These are phyloP conservation scores for Penicillium samsonianum DNA, from an alignment of 495 filamentous ascomycete genomes.

Conservation along the genomic window DNA sequence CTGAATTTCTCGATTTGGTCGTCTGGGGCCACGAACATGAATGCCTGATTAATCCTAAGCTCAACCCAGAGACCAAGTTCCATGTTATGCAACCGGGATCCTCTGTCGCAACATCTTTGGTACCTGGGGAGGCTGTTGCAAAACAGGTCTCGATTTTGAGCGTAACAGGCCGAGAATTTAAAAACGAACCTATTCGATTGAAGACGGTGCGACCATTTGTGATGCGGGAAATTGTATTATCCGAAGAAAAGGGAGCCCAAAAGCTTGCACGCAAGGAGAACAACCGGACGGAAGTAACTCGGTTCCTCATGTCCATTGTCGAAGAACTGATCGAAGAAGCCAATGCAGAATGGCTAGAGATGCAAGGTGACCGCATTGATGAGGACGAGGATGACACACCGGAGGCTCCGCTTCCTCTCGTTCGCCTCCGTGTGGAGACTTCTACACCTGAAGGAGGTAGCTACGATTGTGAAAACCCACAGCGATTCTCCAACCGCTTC, in stretches of 20 bases:
- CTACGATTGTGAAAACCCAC: slow-evolving; percentile 93
- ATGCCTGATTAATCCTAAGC: slow-evolving; percentile 79
- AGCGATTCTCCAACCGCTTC: slow-evolving; percentile 95
- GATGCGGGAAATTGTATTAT: slow-evolving; percentile 77
- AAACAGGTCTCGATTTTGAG: slow-evolving; percentile 89
- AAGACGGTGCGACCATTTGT: slow-evolving; percentile 91
- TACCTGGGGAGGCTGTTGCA: slow-evolving; percentile 84
- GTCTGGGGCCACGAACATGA: slow-evolving; percentile 99
- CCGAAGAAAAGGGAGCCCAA: slow-evolving; percentile 74
- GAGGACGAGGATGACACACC: slow-evolving; percentile 55
- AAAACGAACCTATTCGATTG: slow-evolving; percentile 75
- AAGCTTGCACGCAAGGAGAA: slow-evolving; percentile 76
- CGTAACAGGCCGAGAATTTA: slow-evolving; percentile 80
- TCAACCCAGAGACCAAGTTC: slow-evolving; percentile 85
- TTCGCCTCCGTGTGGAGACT: slow-evolving; percentile 89
- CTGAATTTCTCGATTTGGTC: slow-evolving; percentile 86
- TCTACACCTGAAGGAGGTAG: slow-evolving; percentile 81
- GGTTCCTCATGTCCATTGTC: slow-evolving; percentile 72
- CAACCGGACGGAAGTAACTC: slow-evolving; percentile 77
- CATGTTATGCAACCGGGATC: slow-evolving; percentile 98
- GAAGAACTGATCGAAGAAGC: slow-evolving; percentile 86
- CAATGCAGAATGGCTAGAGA: slow-evolving; percentile 72
- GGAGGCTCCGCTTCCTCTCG: slow-evolving; percentile 71
- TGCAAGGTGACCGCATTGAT: slow-evolving; percentile 59
- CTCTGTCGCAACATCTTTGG: slow-evolving; percentile 89